Evolutionary conservation across 2,329 filamentous ascomycete species (phyloP).

Genomic region (Xylariaceae sp.): DNA sequence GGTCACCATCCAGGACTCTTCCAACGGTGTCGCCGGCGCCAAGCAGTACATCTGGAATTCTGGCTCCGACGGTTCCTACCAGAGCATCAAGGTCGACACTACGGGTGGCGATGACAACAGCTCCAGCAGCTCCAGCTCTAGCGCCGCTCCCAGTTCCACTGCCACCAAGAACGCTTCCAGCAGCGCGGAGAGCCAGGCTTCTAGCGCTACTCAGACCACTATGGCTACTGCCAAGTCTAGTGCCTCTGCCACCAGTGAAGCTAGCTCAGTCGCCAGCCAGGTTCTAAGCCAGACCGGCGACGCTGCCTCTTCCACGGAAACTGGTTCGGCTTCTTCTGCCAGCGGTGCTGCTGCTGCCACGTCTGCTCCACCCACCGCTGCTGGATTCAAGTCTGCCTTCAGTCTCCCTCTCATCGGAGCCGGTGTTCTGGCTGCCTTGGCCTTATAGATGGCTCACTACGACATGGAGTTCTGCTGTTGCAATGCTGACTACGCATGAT

Average conservation of each 20-base stretch:
- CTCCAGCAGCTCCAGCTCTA: slow-evolving; percentile 20
- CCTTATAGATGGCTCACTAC: slow-evolving; percentile 23
- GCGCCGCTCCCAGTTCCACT: slow-evolving; percentile 15
- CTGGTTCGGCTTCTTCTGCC: slow-evolving; percentile 5
- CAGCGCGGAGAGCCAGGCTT: slow-evolving; percentile 11
- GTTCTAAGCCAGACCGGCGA: slow-evolving; percentile 6
- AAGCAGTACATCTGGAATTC: slow-evolving; percentile 47
- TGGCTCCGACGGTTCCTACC: slow-evolving; percentile 44
- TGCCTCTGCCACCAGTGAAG: slow-evolving; percentile 8
- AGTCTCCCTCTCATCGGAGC: slow-evolving; percentile 25
- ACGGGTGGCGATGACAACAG: slow-evolving; percentile 29
- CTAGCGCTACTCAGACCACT: slow-evolving; percentile 13
- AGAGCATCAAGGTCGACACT: slow-evolving; percentile 47
- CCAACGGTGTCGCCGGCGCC: slow-evolving; percentile 43
- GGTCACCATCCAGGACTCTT: slow-evolving; percentile 50
- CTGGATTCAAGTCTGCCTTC: slow-evolving; percentile 25
- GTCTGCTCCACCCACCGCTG: slow-evolving; percentile 14
- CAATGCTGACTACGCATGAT: slow-evolving; percentile 3
- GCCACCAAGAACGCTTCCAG: slow-evolving; percentile 20
- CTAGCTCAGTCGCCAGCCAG: neutral
- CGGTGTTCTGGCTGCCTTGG: slow-evolving; percentile 25
- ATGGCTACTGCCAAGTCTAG: slow-evolving; percentile 24
- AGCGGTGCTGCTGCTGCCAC: slow-evolving; percentile 3
- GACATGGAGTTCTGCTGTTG: slow-evolving; percentile 3
- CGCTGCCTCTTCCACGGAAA: slow-evolving; percentile 11